Percentiles rank a stretch among this genome's conserved stretches.
Evolutionary conservation across 805 yeast species (phyloP).

Genomic region (Sungouiozyma intestinalis): DNA sequence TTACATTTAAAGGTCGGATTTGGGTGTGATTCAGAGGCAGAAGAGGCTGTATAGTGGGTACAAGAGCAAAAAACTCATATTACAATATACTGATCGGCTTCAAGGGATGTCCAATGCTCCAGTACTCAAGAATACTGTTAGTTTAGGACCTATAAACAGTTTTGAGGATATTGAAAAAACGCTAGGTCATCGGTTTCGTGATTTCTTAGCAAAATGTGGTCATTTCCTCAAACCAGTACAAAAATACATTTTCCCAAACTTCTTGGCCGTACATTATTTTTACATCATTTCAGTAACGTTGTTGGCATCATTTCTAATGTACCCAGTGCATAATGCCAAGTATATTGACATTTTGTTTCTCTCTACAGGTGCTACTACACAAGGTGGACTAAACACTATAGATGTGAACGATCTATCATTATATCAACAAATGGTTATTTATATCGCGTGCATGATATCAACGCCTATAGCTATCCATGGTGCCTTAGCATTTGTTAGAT

Average conservation of each 20-base stretch:
- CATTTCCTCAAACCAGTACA: slow-evolving; percentile 27
- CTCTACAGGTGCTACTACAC: slow-evolving; percentile 70
- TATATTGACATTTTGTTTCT: slow-evolving; percentile 78
- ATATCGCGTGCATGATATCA: slow-evolving; percentile 50
- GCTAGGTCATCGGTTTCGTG: slow-evolving; percentile 32
- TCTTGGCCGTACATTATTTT: slow-evolving; percentile 56
- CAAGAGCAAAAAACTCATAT: no score
- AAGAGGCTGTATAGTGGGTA: no score
- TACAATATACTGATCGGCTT: neutral
- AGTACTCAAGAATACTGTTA: neutral
- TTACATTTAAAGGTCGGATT: no score
- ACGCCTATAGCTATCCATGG: slow-evolving; percentile 89
- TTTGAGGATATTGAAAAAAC: slow-evolving; percentile 25
- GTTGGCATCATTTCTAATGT: slow-evolving; percentile 63
- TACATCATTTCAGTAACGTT: slow-evolving; percentile 55
- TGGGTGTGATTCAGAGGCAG: no score
- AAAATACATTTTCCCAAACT: slow-evolving; percentile 34
- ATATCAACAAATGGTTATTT: slow-evolving; percentile 74
- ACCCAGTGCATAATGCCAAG: slow-evolving; percentile 51
- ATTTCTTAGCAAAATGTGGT: slow-evolving; percentile 27
- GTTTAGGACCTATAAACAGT: slow-evolving; percentile 1
- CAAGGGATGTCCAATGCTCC: neutral
- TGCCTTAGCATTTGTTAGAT: slow-evolving; percentile 59
- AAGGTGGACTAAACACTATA: slow-evolving; percentile 83
- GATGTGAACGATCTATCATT: slow-evolving; percentile 51